Conservation (phyloP, 306 rosid genomes). For the Datisca glomerata region DNA sequence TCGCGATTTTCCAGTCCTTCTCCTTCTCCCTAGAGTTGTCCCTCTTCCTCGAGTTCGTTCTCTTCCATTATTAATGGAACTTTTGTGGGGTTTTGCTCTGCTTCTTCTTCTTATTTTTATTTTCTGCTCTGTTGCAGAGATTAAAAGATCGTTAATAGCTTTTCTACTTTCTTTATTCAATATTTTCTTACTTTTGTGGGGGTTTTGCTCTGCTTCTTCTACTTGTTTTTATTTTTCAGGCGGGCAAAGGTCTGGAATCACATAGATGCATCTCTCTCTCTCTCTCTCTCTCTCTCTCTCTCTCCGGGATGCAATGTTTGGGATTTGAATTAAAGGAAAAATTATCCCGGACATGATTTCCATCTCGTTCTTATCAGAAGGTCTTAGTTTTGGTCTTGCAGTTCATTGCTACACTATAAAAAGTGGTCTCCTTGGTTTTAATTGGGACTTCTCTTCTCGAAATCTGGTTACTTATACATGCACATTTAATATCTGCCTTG, state of each 20-base stretch:
- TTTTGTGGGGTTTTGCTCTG: constrained; percentile 4
- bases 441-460: constrained; percentile 11
- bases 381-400: constrained; percentile 6
- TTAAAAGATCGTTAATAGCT: constrained; percentile 12
- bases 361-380: constrained; percentile 7
- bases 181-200: too few species aligned
- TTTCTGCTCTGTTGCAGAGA: background rate
- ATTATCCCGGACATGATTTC: constrained; percentile 5
- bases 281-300: too few species aligned
- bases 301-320: constrained; percentile 3
- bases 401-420: constrained; percentile 9
- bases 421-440: constrained; percentile 11
- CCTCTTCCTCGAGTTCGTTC: too few species aligned
- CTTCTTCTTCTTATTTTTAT: background rate
- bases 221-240: too few species aligned
- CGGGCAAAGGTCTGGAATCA: too few species aligned
- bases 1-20: too few species aligned
- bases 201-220: too few species aligned
- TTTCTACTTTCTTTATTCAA: constrained; percentile 9
- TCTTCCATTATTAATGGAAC: constrained; percentile 38
- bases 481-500: constrained; percentile 9
- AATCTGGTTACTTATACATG: constrained; percentile 5
- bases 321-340: constrained; percentile 1
- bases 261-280: too few species aligned
- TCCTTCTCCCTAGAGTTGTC: too few species aligned